These are phyloP conservation scores for Pseudofabraea citricarpa DNA, from an alignment of 2,329 filamentous ascomycete genomes.

Conservation along the genomic window DNA sequence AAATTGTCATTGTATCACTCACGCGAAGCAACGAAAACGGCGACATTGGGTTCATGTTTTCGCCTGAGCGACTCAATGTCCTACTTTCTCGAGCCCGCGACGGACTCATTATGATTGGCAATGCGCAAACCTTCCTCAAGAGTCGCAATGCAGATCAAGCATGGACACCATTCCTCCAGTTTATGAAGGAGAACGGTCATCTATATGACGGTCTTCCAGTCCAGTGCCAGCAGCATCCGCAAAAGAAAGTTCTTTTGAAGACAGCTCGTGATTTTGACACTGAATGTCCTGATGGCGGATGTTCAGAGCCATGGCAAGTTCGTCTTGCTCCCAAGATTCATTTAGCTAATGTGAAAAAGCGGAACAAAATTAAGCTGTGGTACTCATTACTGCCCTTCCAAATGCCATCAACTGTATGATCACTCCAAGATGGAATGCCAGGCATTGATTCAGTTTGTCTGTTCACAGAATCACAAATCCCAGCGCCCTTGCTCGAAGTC, in stretches of 20 bases:
- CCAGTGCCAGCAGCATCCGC: constrained; percentile 53
- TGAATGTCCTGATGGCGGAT: no score
- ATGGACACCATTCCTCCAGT: constrained; percentile 53
- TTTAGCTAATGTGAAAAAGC: constrained; percentile 29
- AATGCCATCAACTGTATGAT: constrained; percentile 54
- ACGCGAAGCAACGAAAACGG: constrained; percentile 54
- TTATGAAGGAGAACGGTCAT: constrained; percentile 43
- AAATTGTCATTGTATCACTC: no score
- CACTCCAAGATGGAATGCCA: constrained; percentile 46
- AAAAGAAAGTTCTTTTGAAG: constrained; percentile 40
- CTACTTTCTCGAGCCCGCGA: constrained; percentile 61
- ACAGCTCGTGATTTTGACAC: constrained; percentile 51
- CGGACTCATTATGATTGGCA: constrained; percentile 60
- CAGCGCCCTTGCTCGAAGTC: constrained; percentile 1
- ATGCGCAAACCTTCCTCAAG: constrained; percentile 58
- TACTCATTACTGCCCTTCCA: constrained; percentile 48
- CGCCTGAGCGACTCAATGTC: constrained; percentile 59
- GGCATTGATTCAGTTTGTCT: constrained; percentile 2
- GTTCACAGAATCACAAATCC: constrained; percentile 3
- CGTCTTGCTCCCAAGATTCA: constrained; percentile 1
- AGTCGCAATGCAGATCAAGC: constrained; percentile 48
- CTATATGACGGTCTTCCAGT: constrained; percentile 57
- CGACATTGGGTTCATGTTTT: constrained; percentile 64
- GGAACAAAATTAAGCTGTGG: constrained; percentile 46
- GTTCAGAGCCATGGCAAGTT: constrained; percentile 53